These are phyloP conservation scores for Botryotinia globosa DNA, from an alignment of 2,329 filamentous ascomycete genomes.

Conservation along the genomic window DNA sequence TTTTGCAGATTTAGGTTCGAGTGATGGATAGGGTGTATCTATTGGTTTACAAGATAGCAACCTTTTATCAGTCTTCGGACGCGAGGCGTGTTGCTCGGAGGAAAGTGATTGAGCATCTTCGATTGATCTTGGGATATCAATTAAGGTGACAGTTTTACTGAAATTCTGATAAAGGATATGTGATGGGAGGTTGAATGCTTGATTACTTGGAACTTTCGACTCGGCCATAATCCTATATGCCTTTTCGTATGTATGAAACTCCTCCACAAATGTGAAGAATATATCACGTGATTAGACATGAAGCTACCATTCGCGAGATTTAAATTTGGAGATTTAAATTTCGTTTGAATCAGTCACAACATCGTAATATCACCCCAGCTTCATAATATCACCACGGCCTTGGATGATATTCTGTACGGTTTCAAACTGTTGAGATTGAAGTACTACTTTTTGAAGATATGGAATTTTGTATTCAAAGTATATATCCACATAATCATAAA, in stretches of 20 bases:
- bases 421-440: background rate
- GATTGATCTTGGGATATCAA: constrained; percentile 69
- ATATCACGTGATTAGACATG: background rate
- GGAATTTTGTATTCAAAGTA: too few species aligned
- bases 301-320: background rate
- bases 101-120: constrained; percentile 55
- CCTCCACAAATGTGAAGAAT: background rate
- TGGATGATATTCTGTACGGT: background rate
- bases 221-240: background rate
- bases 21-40: constrained; percentile 46
- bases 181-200: background rate
- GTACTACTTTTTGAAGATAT: background rate
- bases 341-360: background rate
- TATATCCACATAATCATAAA: too few species aligned
- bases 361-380: too few species aligned
- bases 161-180: constrained; percentile 11
- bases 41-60: constrained; percentile 43
- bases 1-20: constrained; percentile 51
- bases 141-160: constrained; percentile 23
- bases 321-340: background rate
- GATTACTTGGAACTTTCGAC: background rate
- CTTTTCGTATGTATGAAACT: background rate
- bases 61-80: constrained; percentile 8
- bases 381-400: background rate
- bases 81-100: constrained; percentile 23